These are phyloP conservation scores for Hypocrella siamensis DNA, from an alignment of 2,329 filamentous ascomycete species.

Conservation along the genomic window DNA sequence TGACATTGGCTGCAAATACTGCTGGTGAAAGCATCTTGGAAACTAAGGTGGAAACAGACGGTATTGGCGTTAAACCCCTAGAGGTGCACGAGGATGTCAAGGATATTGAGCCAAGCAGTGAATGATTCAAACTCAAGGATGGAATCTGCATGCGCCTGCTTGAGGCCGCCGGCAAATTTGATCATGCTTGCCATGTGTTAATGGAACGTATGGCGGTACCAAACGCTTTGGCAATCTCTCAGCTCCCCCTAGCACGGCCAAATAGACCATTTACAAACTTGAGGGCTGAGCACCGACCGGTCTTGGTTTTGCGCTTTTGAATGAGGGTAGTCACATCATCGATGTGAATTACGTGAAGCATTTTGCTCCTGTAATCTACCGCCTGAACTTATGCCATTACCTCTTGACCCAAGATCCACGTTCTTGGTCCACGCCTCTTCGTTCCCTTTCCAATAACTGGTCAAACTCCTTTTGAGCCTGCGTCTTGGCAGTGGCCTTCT, in stretches of 20 bases:
- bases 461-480: constrained; percentile 37
- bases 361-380: background rate
- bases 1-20: constrained; percentile 24
- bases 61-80: constrained; percentile 18
- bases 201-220: background rate
- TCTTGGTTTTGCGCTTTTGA: background rate
- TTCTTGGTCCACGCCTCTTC: constrained; percentile 14
- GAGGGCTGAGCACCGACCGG: no score
- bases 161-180: background rate
- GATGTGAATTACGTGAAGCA: background rate
- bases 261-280: no score
- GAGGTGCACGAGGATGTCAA: constrained; percentile 19
- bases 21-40: constrained; percentile 28
- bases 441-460: constrained; percentile 28
- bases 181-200: background rate
- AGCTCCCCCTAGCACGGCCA: no score
- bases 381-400: constrained; percentile 3
- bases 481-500: constrained; percentile 21
- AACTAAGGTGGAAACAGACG: constrained; percentile 19
- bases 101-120: constrained; percentile 2
- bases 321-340: background rate
- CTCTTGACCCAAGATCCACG: constrained; percentile 10
- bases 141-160: background rate
- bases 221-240: background rate
- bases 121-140: no score